Evolutionary conservation across 176 grass and related monocot species (phyloP), one percentile per base, ranked within the genome.

Genomic region (Echinochloa phyllopogon): DNA sequence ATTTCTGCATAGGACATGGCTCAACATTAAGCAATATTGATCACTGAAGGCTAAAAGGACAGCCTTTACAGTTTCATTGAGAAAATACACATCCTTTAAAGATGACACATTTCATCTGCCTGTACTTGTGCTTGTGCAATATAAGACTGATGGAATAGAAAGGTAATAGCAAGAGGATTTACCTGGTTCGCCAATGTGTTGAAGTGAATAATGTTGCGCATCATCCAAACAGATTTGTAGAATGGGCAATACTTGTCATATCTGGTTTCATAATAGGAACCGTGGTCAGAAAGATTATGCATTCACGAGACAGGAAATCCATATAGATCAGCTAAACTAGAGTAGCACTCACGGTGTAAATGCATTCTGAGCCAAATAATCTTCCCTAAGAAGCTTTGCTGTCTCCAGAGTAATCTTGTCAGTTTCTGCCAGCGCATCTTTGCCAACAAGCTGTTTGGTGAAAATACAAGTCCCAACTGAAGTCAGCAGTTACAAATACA

Each of bases 181-280:
- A 97, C 94, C 92, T 92, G 89, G 65, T 90, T 97, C 69, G 94
- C 94, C 72, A 97, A 70, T 73, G 78, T 87, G 61, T 97, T 94
- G 85, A 97, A 97, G 62, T 92, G 89, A 70, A 94, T 92, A 79
- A 97, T 97, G 52, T 97, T 97, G 50, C 92, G 87, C 89, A 97
- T 92, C 94, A 97, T 97, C 94, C 94, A 97, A 76, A 97, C 91
- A 41, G 92, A 97, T 90, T 97, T 97, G 79, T 97, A 97, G 89
- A 97, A 97, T 47, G 94, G 89, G 75, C 92, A 97, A 15, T 82
- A 97, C 44, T 97, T 97, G 72, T 94, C 94, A 57, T 94, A 97
- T 74, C 94, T 97, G 62, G 81, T 24, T 69, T 38, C 59, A 50
- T 23, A 36, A 82, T 16, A 43, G 67, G 11, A 47, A 39, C 6